Evolutionary conservation across 1,284 basidiomycete species (phyloP), one percentile per base, ranked within the genome.

Genomic region (Thelephora terrestris): DNA sequence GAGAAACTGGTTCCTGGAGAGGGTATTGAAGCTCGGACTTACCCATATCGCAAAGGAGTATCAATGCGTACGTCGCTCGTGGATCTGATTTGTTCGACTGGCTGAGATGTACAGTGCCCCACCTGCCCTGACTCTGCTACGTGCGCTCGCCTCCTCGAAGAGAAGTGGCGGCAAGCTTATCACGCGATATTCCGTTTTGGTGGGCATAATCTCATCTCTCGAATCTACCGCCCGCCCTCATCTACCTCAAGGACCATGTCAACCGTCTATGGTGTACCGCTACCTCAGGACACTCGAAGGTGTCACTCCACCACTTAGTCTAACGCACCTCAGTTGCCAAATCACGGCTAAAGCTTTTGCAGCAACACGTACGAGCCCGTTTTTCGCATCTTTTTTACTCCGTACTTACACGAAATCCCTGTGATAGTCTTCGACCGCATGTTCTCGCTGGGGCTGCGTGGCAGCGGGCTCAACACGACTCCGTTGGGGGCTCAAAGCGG

Each of bases 1-100:
- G 35, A 78, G 91, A 48, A 92, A 83, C 48, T 95, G 91, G 91
- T 95, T 95, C 66, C 76, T 96, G 29, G 93, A 97, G 63, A 79
- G 93, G 10, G 81, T 97, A 14, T 73, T 97, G 53, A 96, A 97
- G 64, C 78, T 97, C 4, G 91, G 91, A 2, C 71, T 91, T 23
- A 85, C 87, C 1, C 81, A 86, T 56, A 77, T 94, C 24, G 80
- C 85, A 34, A 90, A 93, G 61, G 93, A 96, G 59, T 93, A 92
- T 56, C 84, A 88, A 79, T 90, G 86, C 57, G 85, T 86, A 63
- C 57, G 79, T 73, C 39, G 9, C 37, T 20, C 9, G 12, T 25
- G 34, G 10, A 49, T 21, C 27, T 2, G 27, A 37, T 21, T 23
- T 10, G 17, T 49, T 61, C 64, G 32, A 18, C 29, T 36, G 3